Conservation (phyloP, 306 rosid species). For the Glycine soja region DNA sequence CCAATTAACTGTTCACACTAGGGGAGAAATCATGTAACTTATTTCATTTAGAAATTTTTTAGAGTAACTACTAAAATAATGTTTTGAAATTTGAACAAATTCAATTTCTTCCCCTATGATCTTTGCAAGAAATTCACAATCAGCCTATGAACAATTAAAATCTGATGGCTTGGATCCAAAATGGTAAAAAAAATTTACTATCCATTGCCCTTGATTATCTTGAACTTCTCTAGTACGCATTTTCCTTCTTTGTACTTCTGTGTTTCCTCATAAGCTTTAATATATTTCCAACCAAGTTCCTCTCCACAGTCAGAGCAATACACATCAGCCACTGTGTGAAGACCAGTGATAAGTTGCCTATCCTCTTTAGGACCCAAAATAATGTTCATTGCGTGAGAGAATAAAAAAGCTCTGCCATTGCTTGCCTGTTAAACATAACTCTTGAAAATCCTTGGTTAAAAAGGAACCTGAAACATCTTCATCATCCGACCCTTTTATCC, state of each 20-base stretch:
- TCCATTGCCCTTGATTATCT: slow-evolving; percentile 57
- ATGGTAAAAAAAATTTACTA: slow-evolving; percentile 27
- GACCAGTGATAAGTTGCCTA: slow-evolving; percentile 66
- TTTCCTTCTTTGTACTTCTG: slow-evolving; percentile 83
- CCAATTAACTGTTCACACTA: slow-evolving; percentile 9
- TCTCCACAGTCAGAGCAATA: slow-evolving; percentile 69
- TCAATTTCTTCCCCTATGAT: background rate
- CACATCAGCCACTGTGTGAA: slow-evolving; percentile 67
- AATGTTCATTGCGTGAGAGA: slow-evolving; percentile 69
- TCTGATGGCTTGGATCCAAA: slow-evolving; percentile 37
- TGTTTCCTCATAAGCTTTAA: slow-evolving; percentile 62
- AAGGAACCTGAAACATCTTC: slow-evolving; percentile 1
- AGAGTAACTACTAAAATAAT: slow-evolving; percentile 8
- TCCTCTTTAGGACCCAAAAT: slow-evolving; percentile 56
- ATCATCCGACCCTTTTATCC: slow-evolving; percentile 3
- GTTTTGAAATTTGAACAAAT: slow-evolving; percentile 25
- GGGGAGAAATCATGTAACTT: background rate
- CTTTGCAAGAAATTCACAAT: slow-evolving; percentile 39
- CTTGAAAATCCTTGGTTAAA: slow-evolving; percentile 26
- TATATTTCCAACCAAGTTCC: slow-evolving; percentile 73
- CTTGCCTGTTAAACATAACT: slow-evolving; percentile 55
- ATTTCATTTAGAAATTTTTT: slow-evolving; percentile 15
- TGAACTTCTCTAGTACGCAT: slow-evolving; percentile 67
- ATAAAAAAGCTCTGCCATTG: slow-evolving; percentile 76
- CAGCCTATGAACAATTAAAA: slow-evolving; percentile 33